phyloP scores from a whole-genome alignment of 305 asterid genomes.

The Solanum aculeatissimum region DNA sequence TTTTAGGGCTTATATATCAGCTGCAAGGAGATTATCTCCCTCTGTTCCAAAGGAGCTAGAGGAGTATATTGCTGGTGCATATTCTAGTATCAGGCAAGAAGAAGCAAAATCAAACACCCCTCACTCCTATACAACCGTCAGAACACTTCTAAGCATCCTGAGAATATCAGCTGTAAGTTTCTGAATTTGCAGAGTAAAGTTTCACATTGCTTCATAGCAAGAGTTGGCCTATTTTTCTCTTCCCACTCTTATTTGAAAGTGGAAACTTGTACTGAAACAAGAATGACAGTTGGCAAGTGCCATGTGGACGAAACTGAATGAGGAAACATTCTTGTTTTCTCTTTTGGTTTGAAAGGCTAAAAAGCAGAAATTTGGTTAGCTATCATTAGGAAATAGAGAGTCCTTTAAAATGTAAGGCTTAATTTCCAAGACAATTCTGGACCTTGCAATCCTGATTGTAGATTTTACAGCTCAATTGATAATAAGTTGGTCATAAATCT shows the following conservation, averaged over 20 bases:
- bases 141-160: constrained; percentile 94
- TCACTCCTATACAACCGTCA: constrained; percentile 85
- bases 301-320: neutral
- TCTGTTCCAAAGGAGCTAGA: constrained; percentile 75
- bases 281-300: neutral
- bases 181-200: neutral
- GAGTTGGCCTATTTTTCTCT: neutral
- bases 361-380: neutral
- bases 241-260: neutral
- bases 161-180: constrained; percentile 89
- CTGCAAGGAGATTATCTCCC: constrained; percentile 83
- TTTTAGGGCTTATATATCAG: constrained; percentile 86
- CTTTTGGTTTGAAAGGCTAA: neutral
- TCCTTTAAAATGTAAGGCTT: neutral
- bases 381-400: neutral
- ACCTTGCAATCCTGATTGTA: neutral
- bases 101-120: constrained; percentile 92
- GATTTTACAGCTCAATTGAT: neutral
- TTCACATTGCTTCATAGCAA: neutral
- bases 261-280: neutral
- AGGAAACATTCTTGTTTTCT: neutral
- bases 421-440: neutral
- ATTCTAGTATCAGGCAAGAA: constrained; percentile 93
- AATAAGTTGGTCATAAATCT: neutral
- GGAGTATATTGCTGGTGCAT: constrained; percentile 85